These are phyloP conservation scores for Paramecium primaurelia DNA, from an alignment of 73 alveolate genomes.

Conservation along the genomic window DNA sequence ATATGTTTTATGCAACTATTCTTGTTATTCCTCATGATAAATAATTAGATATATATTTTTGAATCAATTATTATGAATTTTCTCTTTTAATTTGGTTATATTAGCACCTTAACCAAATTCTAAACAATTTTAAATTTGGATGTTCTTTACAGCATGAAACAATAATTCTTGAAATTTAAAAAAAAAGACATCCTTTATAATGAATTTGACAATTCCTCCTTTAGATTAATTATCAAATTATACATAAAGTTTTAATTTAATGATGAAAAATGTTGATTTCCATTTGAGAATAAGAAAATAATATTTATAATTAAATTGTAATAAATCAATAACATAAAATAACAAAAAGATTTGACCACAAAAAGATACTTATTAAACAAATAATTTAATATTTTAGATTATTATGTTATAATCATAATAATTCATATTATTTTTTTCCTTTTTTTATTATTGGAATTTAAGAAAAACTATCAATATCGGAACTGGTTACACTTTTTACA, in stretches of 20 bases:
- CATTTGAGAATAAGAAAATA: conserved; percentile 70
- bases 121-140: conserved; percentile 85
- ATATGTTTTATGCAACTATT: conserved; percentile 85
- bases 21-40: conserved; percentile 69
- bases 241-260: conserved; percentile 58
- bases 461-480: background rate
- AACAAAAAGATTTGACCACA: too few species aligned
- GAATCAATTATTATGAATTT: conserved; percentile 80
- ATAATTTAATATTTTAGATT: background rate
- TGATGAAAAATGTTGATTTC: conserved; percentile 70
- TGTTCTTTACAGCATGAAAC: conserved; percentile 79
- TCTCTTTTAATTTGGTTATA: conserved; percentile 73
- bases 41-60: conserved; percentile 18
- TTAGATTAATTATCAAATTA: conserved; percentile 66
- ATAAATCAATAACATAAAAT: too few species aligned
- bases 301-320: background rate
- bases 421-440: background rate
- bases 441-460: background rate
- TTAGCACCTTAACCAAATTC: conserved; percentile 88
- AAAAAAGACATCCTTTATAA: conserved; percentile 69
- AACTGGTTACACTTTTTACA: background rate
- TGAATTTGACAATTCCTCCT: conserved; percentile 75
- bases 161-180: conserved; percentile 77
- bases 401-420: too few species aligned
- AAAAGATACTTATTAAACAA: too few species aligned